Conservation (phyloP, 2,329 filamentous ascomycete genomes). For the Emergomyces orientalis region DNA sequence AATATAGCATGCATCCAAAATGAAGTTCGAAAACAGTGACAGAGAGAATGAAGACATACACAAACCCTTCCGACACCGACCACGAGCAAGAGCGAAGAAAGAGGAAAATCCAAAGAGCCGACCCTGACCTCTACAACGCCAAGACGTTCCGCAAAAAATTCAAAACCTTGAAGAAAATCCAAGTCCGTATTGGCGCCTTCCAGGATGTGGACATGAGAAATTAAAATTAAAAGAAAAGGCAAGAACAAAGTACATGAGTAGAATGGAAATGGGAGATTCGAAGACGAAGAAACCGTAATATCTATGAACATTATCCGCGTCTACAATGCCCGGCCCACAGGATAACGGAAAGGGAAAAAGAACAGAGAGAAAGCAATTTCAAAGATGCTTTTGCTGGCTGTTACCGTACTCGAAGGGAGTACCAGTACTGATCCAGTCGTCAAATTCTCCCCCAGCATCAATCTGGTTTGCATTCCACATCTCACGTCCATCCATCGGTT, state of each 20-base stretch:
- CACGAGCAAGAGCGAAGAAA: background rate
- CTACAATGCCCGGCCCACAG: background rate
- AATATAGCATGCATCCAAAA: background rate
- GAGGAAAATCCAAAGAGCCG: background rate
- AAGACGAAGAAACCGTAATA: background rate
- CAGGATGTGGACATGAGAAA: background rate
- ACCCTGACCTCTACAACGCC: background rate
- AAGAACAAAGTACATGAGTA: background rate
- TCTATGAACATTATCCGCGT: conserved; percentile 2
- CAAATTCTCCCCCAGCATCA: conserved; percentile 38
- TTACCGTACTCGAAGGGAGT: conserved; percentile 1
- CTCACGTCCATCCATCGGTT: conserved; percentile 26
- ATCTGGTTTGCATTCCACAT: conserved; percentile 30
- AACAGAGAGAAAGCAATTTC: background rate
- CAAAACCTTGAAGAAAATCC: background rate
- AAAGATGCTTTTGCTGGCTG: conserved; percentile 1
- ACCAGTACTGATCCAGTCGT: conserved; percentile 35
- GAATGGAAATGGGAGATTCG: background rate
- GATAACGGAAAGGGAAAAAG: background rate
- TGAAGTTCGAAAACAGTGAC: background rate
- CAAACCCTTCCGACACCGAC: background rate
- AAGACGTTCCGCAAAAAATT: background rate
- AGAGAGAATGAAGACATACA: background rate
- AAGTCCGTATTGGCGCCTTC: background rate
- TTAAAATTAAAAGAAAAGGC: background rate